Evolutionary conservation across 306 rosid species (phyloP), one percentile per base, ranked within the genome.

Genomic region (Castanea mollissima): DNA sequence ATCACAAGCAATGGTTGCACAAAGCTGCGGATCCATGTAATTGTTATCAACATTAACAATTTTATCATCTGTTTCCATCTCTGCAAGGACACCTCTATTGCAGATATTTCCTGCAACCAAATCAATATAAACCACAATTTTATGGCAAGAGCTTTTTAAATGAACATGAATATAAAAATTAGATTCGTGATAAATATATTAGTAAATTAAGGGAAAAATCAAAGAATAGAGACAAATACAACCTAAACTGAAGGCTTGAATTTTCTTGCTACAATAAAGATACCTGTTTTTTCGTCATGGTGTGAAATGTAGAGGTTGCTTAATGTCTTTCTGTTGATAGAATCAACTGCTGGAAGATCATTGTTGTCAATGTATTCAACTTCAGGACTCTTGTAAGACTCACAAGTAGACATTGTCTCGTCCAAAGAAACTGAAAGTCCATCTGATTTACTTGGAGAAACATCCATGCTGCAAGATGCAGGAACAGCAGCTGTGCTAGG

Each of bases 1-100:
- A 68, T 95, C 99, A 89, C 99, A 92, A 81, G 99, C 98, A 82
- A 87, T 85, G 57, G 98, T 77, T 29, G 99, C 92, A 87, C 98
- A 95, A 10, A 90, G 87, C 81, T 92, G 99, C 0, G 99, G 98
- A 84, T 95, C 99, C 83, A 74, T 81, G 85, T 79, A 84, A 81
- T 87, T 79, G 9, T 78, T 87, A 83, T 95, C 98, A 1, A 95
- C 82, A 83, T 90, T 85, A 20, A 87, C 85, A 76, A 90, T 46
- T 21, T 82, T 82, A 57, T 86, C 87, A 29, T 88, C 91, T 16
- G 82, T 86, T 78, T 90, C 96, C 86, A 89, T 80, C 52, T 88
- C 91, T 51, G 83, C 83, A 32, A 86, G 84, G 69, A 88, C 83
- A 68, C 91, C 98, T 83, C 97, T 86, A 57, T 81, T 88, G 74